Percentiles rank a stretch among this genome's conserved stretches.
These are phyloP conservation scores for Silene conica DNA, from an alignment of 148 eudicot species.

Conservation along the genomic window DNA sequence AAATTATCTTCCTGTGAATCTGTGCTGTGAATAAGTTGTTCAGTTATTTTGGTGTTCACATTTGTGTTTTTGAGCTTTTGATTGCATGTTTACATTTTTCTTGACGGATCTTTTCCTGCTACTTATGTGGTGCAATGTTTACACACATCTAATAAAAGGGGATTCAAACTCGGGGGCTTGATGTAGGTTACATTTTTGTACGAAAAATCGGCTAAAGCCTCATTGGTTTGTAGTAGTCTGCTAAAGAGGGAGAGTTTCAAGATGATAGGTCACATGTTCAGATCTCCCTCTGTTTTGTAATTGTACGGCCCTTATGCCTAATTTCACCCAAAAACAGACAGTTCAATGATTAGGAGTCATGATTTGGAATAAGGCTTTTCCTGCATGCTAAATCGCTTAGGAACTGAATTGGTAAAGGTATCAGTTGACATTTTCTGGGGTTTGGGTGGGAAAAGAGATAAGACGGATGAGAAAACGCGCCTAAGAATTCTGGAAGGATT, in stretches of 20 bases:
- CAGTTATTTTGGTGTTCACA: background rate
- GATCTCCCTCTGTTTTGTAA: background rate
- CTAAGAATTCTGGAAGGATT: background rate
- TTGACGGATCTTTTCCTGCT: background rate
- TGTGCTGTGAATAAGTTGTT: background rate
- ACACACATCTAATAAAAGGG: background rate
- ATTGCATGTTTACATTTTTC: background rate
- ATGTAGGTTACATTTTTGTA: background rate
- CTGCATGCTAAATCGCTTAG: background rate
- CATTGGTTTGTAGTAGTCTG: background rate
- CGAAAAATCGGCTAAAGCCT: background rate
- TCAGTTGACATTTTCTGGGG: background rate
- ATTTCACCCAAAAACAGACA: too few species aligned
- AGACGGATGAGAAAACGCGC: background rate
- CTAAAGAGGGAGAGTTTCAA: background rate
- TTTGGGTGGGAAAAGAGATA: background rate
- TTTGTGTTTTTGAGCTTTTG: background rate
- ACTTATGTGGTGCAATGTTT: background rate
- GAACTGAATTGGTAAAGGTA: background rate
- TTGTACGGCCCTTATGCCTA: background rate
- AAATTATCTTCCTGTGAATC: background rate
- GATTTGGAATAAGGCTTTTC: too few species aligned
- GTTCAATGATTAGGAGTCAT: too few species aligned
- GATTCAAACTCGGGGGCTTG: background rate
- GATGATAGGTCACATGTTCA: background rate